Evolutionary conservation across 148 eudicot species (phyloP), one percentile per base, ranked within the genome.

Genomic region (Simmondsia chinensis): DNA sequence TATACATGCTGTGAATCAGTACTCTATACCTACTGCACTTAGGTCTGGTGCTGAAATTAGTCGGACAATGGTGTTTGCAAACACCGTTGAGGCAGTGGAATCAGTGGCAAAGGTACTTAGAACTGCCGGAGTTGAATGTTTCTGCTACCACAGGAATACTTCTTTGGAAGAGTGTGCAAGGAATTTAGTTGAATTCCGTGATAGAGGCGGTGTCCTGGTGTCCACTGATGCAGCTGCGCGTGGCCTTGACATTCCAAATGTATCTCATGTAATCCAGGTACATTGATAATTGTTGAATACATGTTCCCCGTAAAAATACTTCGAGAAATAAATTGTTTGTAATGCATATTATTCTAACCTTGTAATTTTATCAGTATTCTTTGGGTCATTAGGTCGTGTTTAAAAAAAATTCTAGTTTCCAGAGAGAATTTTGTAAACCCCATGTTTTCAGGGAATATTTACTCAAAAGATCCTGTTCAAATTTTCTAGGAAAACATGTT

Each of bases 211-310:
- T 37, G 72, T 89, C 33, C 84, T 89, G 22, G 95, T 89, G 31
- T 89, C 93, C 63, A 89, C 97, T 54, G 97, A 81, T 71, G 91
- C 95, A 39, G 95, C 93, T 48, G 93, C 95, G 41, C 95, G 95
- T 60, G 97, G 97, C 43, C 76, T 84, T 26, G 97, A 88, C 48
- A 64, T 83, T 51, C 91, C 91, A 42, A 69, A 81, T 51, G 64
- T 84, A 43, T 84, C 95, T 41, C 97, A 89, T 62, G 93, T 89
- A 38, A 84, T 89, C 66, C 97, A 89, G 97, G 97, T 88, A 45
- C 27, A 30, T 47, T 21, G 21, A 46, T 38, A 20, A 46, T n/a
- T n/a, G n/a, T n/a, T n/a, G n/a, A n/a, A n/a, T n/a, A n/a, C n/a
- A n/a, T n/a, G n/a, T n/a, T n/a, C n/a, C n/a, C n/a, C n/a, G n/a